Evolutionary conservation across 805 yeast genomes (phyloP).

Genomic region (Pichia nanzhaoensis): DNA sequence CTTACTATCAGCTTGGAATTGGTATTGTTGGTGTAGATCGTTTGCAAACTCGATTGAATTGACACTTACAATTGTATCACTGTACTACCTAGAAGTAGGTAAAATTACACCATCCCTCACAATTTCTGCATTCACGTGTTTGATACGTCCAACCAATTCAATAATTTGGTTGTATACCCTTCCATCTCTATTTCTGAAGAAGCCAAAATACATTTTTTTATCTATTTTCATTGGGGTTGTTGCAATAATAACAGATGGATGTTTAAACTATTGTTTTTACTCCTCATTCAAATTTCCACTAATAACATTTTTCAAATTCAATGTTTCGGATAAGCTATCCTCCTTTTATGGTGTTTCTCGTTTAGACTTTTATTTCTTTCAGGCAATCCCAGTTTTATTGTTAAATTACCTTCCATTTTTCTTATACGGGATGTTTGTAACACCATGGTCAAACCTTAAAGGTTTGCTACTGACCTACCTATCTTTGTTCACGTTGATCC

Average conservation of each 20-base stretch:
- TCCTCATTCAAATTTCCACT: constrained; percentile 52
- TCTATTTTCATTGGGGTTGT: constrained; percentile 8
- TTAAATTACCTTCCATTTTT: constrained; percentile 62
- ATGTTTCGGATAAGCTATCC: constrained; percentile 65
- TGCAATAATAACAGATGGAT: constrained; percentile 33
- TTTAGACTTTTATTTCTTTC: constrained; percentile 76
- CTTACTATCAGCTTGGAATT: constrained; percentile 67
- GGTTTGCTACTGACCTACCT: constrained; percentile 36
- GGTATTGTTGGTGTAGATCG: constrained; percentile 74
- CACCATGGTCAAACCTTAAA: constrained; percentile 21
- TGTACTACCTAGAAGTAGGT: constrained; percentile 52
- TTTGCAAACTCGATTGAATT: constrained; percentile 82
- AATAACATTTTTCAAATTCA: constrained; percentile 67
- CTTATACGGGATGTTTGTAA: constrained; percentile 33
- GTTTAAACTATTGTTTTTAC: constrained; percentile 58
- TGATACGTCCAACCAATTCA: constrained; percentile 80
- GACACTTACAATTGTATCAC: constrained; percentile 57
- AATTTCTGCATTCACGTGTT: constrained; percentile 55
- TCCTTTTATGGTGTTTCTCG: constrained; percentile 81
- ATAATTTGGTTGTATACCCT: constrained; percentile 72
- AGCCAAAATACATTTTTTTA: constrained; percentile 2
- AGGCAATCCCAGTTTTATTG: constrained; percentile 73
- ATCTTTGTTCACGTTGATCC: constrained; percentile 52
- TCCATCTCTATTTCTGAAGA: constrained; percentile 18
- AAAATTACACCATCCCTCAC: constrained; percentile 23